Conservation (phyloP, 768 basidiomycete species). For the Lactarius indigo region DNA sequence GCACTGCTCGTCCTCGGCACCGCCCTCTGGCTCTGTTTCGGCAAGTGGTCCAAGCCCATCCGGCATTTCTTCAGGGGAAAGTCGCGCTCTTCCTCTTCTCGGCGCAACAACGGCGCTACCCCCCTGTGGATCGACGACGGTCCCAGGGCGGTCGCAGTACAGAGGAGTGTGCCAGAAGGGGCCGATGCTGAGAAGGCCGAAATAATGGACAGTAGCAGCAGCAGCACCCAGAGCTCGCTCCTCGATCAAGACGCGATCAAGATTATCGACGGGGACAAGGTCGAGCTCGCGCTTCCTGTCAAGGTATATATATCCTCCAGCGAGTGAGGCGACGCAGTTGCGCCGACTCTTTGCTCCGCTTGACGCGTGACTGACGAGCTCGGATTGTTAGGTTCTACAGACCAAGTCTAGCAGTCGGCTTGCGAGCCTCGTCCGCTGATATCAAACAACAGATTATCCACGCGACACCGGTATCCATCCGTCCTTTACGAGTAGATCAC, state of each 20-base stretch:
- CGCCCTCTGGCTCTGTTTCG: constrained; percentile 30
- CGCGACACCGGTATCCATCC: not conserved
- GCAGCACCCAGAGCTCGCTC: constrained; percentile 4
- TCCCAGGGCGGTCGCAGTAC: too few species aligned
- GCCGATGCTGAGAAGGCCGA: constrained; percentile 3
- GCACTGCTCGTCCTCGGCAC: constrained; percentile 17
- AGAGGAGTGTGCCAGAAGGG: not conserved
- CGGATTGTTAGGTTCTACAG: not conserved
- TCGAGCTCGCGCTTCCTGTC: constrained; percentile 1
- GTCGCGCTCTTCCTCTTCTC: not conserved
- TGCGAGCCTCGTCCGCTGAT: constrained; percentile 5
- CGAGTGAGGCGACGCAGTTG: not conserved
- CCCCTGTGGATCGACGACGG: not conserved
- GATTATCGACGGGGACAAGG: not conserved
- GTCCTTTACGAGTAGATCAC: not conserved
- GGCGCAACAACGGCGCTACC: not conserved
- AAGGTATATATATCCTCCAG: not conserved
- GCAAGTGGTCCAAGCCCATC: constrained; percentile 27
- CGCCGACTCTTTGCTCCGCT: not conserved
- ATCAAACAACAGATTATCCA: not conserved
- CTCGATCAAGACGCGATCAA: constrained; percentile 7
- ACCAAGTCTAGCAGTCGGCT: constrained; percentile 17
- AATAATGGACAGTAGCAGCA: not conserved
- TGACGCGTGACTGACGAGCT: not conserved
- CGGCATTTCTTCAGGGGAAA: constrained; percentile 20